A percentile compares a stretch with the other conserved stretches of the same genome.
Evolutionary conservation across 1,139 yeast genomes (phyloP).

Genomic region (Debaryomyces sp.): DNA sequence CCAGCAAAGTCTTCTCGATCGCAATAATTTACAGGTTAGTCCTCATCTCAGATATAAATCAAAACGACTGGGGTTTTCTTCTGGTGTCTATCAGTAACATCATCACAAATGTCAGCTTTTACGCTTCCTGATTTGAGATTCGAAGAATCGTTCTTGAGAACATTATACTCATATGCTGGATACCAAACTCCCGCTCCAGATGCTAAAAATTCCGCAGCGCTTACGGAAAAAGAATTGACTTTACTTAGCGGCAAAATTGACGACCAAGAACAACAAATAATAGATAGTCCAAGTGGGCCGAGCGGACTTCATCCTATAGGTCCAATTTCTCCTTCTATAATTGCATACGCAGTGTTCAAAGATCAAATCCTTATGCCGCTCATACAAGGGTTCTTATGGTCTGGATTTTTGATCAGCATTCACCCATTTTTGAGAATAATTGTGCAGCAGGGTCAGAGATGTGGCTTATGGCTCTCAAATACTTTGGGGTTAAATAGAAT

Average conservation of each 20-base stretch:
- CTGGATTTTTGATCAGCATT: conserved; percentile 35
- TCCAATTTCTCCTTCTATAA: conserved; percentile 49
- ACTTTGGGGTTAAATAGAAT: conserved; percentile 27
- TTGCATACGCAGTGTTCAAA: conserved; percentile 57
- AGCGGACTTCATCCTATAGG: conserved; percentile 25
- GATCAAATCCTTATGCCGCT: conserved; percentile 76
- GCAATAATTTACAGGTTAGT: conserved; percentile 1
- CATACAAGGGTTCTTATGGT: conserved; percentile 46
- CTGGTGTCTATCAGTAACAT: background rate
- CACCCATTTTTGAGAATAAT: conserved; percentile 32
- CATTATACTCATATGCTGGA: conserved; percentile 43
- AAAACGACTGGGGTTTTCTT: background rate
- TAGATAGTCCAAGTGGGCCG: conserved; percentile 12
- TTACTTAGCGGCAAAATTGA: conserved; percentile 27
- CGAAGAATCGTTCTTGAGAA: conserved; percentile 58
- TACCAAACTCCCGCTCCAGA: conserved; percentile 9
- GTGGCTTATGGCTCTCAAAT: conserved; percentile 32
- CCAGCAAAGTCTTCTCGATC: background rate
- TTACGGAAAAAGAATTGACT: conserved; percentile 29
- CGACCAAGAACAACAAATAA: conserved; percentile 21
- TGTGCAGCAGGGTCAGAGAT: conserved; percentile 33
- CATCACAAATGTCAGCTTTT: conserved; percentile 17
- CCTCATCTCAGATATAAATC: background rate
- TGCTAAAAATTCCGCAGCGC: conserved; percentile 11
- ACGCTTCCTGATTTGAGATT: conserved; percentile 68